These are phyloP conservation scores for Spencermartinsiella europaea DNA, from an alignment of 805 yeast species.

Conservation along the genomic window DNA sequence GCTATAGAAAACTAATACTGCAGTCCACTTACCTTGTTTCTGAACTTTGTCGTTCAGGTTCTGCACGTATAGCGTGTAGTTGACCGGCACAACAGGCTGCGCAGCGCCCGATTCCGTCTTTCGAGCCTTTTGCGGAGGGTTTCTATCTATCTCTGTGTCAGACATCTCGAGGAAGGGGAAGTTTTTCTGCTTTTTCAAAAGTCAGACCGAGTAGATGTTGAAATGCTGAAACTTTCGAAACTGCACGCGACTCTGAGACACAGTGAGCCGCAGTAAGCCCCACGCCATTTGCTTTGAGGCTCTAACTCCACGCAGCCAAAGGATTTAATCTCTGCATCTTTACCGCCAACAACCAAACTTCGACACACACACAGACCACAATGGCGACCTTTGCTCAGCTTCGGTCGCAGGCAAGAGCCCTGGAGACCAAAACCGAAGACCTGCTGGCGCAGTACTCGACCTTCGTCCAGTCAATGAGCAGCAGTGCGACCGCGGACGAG, in stretches of 20 bases:
- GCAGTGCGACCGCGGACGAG: constrained; percentile 48
- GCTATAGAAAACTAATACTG: background rate
- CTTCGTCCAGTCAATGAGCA: constrained; percentile 47
- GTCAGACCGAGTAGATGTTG: no score
- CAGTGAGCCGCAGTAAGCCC: no score
- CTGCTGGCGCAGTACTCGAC: constrained; percentile 50
- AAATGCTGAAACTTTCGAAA: no score
- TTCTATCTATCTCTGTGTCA: no score
- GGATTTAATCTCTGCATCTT: no score
- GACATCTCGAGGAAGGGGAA: no score
- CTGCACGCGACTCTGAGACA: no score
- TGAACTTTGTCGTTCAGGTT: constrained; percentile 36
- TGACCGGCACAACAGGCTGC: background rate
- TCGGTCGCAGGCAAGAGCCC: constrained; percentile 59
- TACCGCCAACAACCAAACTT: no score
- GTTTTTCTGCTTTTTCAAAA: no score
- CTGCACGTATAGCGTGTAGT: constrained; percentile 32
- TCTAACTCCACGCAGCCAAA: no score
- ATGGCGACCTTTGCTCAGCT: constrained; percentile 56
- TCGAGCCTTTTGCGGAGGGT: background rate
- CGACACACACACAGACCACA: background rate
- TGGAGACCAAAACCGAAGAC: constrained; percentile 64
- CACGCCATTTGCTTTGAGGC: no score
- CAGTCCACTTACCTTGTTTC: constrained; percentile 24
- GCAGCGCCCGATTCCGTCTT: background rate